Evolutionary conservation across 352 stramenopile genomes (phyloP), one percentile per base, ranked within the genome.

Genomic region (Ophiocytium majus): DNA sequence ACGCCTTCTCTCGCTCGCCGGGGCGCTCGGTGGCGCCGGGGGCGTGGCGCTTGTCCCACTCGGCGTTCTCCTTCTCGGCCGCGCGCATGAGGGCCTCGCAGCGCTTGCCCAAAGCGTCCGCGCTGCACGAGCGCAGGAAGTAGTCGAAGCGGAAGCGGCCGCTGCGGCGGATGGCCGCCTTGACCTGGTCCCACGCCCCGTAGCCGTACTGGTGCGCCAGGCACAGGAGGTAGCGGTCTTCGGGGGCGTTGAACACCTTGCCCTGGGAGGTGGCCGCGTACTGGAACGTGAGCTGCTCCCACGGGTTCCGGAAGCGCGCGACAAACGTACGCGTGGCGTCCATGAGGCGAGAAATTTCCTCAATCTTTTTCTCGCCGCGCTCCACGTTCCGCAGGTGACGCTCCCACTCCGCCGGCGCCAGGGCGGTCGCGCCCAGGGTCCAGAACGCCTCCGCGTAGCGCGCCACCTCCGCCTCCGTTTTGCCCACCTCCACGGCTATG

Each of bases 401-500:
- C 76, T 95, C 92, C 91, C 92, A 92, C 23, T 90, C 89, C 9
- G 36, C 66, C 17, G 76, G 17, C 0, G 85, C 71, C 14, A 92
- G 79, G 1, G 79, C 82, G 0, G 49, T 50, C 32, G 85, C 63
- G 10, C 87, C 82, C 37, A 84, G 89, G 28, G 91, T 80, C 92
- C 92, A 96, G 84, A 96, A 96, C n/a, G 91, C 90, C 57, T 91
- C 83, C 9, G 91, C 87, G 86, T 94, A 96, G 37, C 81, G 57
- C 75, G 82, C 71, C 79, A 89, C 85, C 36, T 93, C 91, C 43
- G 85, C 90, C 57, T 91, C 84, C 31, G 89, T 87, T 85, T 94
- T 94, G 19, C 92, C 92, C 23, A 95, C 87, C 86, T 95, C 93
- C 76, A 86, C 85, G 63, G 91, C 91, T 83, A 95, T 95, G 43